A percentile compares a stretch with the other conserved stretches of the same genome.
phyloP scores from a whole-genome alignment of 2,329 filamentous ascomycete species.

The Raffaelea deltoideospora region DNA sequence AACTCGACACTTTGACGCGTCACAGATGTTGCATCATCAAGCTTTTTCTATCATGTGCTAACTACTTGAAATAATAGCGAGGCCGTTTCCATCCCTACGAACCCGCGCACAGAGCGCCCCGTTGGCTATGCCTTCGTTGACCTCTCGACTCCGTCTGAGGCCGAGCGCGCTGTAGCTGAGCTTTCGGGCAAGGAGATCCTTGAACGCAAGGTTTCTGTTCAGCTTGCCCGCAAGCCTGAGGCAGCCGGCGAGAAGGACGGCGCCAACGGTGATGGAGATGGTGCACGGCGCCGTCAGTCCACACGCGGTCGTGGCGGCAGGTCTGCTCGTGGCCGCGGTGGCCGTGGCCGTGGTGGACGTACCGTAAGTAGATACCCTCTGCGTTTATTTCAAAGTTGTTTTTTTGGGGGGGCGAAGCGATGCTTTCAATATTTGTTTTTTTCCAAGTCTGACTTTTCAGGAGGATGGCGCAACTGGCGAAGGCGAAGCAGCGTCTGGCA shows the following conservation, averaged over 20 bases:
- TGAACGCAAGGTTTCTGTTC: slow-evolving; percentile 97
- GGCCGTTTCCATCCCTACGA: slow-evolving; percentile 97
- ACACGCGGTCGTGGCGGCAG: slow-evolving; percentile 53
- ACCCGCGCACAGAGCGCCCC: slow-evolving; percentile 94
- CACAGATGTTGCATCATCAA: too few species aligned
- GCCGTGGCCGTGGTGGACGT: slow-evolving; percentile 50
- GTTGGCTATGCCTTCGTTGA: slow-evolving; percentile 99
- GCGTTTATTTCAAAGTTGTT: neutral
- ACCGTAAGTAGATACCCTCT: slow-evolving; percentile 26
- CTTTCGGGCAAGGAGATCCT: slow-evolving; percentile 96
- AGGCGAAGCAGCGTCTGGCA: slow-evolving; percentile 30
- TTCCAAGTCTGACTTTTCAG: slow-evolving; percentile 9
- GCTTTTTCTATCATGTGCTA: too few species aligned
- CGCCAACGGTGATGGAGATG: slow-evolving; percentile 63
- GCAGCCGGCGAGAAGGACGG: slow-evolving; percentile 66
- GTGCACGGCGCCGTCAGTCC: slow-evolving; percentile 44
- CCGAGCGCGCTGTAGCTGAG: slow-evolving; percentile 86
- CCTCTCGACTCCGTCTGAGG: slow-evolving; percentile 84
- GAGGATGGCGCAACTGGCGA: slow-evolving; percentile 29
- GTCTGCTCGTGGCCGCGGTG: slow-evolving; percentile 50
- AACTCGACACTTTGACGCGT: too few species aligned
- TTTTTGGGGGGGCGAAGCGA: neutral
- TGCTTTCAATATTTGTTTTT: neutral
- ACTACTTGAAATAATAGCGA: slow-evolving; percentile 46
- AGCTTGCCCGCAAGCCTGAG: slow-evolving; percentile 96